Evolutionary conservation across 257 asterid genomes (phyloP).

Genomic region (Ajuga chamaepitys): DNA sequence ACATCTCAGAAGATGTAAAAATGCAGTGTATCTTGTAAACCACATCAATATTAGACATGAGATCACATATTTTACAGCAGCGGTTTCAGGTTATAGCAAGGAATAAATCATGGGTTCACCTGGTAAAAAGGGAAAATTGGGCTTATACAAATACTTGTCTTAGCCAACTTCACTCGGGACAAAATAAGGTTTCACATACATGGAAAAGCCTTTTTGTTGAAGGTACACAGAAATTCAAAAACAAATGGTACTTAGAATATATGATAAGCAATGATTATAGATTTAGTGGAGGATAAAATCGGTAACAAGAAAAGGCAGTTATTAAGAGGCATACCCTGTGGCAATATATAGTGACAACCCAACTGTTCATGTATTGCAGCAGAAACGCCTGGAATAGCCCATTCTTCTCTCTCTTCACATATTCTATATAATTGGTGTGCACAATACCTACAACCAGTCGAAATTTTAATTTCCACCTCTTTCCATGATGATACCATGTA

Average conservation of each 20-base stretch:
- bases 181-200: not conserved
- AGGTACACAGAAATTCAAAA: not conserved
- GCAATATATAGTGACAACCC: slow-evolving; percentile 92
- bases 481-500: slow-evolving; percentile 99
- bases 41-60: not conserved
- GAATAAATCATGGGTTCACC: not conserved
- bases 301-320: not conserved
- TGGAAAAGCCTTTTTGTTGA: not conserved
- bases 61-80: not conserved
- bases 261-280: not conserved
- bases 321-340: slow-evolving; percentile 58
- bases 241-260: not conserved
- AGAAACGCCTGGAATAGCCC: slow-evolving; percentile 65
- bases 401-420: slow-evolving; percentile 88
- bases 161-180: not conserved
- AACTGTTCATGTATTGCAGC: slow-evolving; percentile 69
- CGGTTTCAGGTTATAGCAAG: not conserved
- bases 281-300: not conserved
- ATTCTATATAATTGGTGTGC: slow-evolving; percentile 90
- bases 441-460: slow-evolving; percentile 81
- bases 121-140: not conserved
- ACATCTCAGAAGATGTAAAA: not conserved
- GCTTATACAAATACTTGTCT: not conserved
- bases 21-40: not conserved
- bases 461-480: slow-evolving; percentile 86